Percentiles rank a stretch among this genome's conserved stretches.
Evolutionary conservation across 768 basidiomycete species (phyloP).

Genomic region (Suillus luteus): DNA sequence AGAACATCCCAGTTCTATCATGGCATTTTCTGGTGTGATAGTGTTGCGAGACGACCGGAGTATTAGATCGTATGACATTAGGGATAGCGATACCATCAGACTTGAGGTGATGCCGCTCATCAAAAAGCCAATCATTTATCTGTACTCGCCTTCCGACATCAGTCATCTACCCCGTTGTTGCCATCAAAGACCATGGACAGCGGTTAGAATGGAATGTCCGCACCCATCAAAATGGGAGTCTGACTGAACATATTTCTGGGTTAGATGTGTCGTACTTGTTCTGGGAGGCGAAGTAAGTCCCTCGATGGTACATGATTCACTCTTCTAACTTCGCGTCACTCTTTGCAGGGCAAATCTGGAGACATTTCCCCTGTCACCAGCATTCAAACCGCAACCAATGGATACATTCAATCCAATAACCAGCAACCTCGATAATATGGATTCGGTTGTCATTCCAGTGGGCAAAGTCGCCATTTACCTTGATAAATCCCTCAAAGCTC

Average conservation of each 20-base stretch:
- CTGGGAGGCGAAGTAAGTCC: not conserved
- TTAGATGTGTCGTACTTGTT: not conserved
- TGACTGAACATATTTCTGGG: not conserved
- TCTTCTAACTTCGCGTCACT: not conserved
- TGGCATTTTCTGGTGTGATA: not conserved
- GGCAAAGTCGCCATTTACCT: not conserved
- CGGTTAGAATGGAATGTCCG: not conserved
- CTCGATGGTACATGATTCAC: not conserved
- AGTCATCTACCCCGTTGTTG: not conserved
- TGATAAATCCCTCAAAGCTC: not conserved
- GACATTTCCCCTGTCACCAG: not conserved
- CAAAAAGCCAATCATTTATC: slow-evolving; percentile 6
- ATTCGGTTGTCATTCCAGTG: not conserved
- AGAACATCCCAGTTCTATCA: not conserved
- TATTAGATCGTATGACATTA: not conserved
- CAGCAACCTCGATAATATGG: not conserved
- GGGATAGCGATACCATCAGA: not conserved
- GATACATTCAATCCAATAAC: not conserved
- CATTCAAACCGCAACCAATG: not conserved
- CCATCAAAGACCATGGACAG: not conserved
- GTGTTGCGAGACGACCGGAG: not conserved
- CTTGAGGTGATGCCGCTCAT: not conserved
- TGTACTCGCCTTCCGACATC: slow-evolving; percentile 6
- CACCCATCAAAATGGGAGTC: not conserved
- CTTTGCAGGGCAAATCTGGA: not conserved